Evolutionary conservation across 805 yeast genomes (phyloP).

Genomic region (Saturnispora dispora): DNA sequence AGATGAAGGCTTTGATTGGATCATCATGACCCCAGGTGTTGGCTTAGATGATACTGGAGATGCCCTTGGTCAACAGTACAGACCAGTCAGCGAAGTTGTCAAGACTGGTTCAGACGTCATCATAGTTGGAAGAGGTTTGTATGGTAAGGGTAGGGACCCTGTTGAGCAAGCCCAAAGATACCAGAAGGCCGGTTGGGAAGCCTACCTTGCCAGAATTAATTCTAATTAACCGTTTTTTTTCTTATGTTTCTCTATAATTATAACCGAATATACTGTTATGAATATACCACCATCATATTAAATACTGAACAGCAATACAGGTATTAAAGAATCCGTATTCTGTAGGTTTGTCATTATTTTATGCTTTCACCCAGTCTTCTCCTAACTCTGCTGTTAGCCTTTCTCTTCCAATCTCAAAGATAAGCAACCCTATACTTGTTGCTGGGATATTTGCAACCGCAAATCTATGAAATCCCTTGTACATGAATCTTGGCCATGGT

Average conservation of each 20-base stretch:
- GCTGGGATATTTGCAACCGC: conserved; percentile 78
- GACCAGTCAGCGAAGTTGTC: conserved; percentile 82
- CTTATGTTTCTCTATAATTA: not conserved
- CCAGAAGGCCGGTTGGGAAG: conserved; percentile 90
- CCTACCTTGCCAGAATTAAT: conserved; percentile 47
- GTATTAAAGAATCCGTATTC: not conserved
- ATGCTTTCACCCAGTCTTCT: conserved; percentile 11
- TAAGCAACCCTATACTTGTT: conserved; percentile 76
- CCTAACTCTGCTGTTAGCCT: conserved; percentile 24
- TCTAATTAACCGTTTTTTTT: not conserved
- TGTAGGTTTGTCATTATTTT: not conserved
- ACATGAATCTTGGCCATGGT: conserved; percentile 58
- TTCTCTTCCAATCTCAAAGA: conserved; percentile 71
- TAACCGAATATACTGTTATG: not conserved
- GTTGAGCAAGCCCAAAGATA: conserved; percentile 80
- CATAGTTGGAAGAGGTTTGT: conserved; percentile 96
- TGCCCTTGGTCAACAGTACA: conserved; percentile 89
- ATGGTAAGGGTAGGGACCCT: conserved; percentile 92
- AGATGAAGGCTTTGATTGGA: conserved; percentile 87
- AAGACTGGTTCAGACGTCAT: conserved; percentile 85
- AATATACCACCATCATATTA: too few species aligned
- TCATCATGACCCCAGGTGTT: conserved; percentile 97
- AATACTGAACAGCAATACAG: not conserved
- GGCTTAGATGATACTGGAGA: conserved; percentile 97
- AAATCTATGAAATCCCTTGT: conserved; percentile 67